Conservation (phyloP, 192 early-diverging fungal genomes). For the Rhizophlyctis rosea region DNA sequence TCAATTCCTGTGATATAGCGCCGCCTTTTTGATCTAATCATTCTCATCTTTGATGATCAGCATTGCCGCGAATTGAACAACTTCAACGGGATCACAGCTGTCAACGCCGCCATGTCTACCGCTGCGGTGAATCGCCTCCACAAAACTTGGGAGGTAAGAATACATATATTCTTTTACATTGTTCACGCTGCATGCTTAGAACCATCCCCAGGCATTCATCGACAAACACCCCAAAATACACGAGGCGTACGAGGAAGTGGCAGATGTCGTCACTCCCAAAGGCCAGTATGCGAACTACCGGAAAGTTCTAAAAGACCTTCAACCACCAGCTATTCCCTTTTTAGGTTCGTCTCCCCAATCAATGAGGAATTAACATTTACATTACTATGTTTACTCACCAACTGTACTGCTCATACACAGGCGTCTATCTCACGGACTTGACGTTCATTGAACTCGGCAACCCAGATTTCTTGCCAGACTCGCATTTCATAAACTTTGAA, state of each 20-base stretch:
- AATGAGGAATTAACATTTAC: not conserved
- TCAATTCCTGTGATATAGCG: not conserved
- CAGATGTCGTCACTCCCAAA: constrained; percentile 46
- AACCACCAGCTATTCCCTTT: constrained; percentile 49
- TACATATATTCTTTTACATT: too few species aligned
- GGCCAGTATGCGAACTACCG: constrained; percentile 58
- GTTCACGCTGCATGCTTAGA: too few species aligned
- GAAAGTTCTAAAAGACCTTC: constrained; percentile 49
- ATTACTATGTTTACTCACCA: constrained; percentile 3
- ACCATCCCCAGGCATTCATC: constrained; percentile 28
- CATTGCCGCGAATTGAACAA: constrained; percentile 55
- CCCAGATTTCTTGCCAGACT: constrained; percentile 47
- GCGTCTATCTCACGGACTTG: constrained; percentile 55
- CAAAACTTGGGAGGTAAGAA: constrained; percentile 52
- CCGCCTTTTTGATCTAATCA: not conserved
- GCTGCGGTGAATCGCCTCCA: constrained; percentile 51
- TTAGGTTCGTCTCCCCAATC: constrained; percentile 29
- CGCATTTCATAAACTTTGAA: constrained; percentile 57
- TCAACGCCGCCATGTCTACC: constrained; percentile 52
- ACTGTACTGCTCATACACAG: constrained; percentile 17
- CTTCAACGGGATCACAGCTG: constrained; percentile 54
- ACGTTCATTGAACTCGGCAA: constrained; percentile 58
- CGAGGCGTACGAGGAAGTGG: constrained; percentile 41
- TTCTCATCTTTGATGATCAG: constrained; percentile 21
- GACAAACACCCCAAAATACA: constrained; percentile 40